Evolutionary conservation across 768 basidiomycete species (phyloP).

Genomic region (Mycena filopes): DNA sequence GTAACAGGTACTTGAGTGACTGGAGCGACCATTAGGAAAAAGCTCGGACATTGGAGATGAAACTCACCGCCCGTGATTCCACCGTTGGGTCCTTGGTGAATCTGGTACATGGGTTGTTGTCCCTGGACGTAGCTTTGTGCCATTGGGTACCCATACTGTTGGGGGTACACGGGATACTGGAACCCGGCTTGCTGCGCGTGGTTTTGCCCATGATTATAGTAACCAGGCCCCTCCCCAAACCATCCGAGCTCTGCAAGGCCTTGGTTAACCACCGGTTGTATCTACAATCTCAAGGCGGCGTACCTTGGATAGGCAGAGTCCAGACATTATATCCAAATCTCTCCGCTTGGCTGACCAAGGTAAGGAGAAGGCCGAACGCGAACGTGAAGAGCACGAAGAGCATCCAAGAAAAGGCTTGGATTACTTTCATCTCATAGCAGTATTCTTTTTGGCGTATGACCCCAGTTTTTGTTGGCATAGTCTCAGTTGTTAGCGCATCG

Average conservation of each 20-base stretch:
- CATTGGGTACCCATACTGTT: slow-evolving; percentile 49
- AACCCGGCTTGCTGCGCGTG: slow-evolving; percentile 43
- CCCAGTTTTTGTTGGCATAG: slow-evolving; percentile 62
- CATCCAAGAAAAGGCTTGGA: slow-evolving; percentile 84
- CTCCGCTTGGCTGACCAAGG: slow-evolving; percentile 66
- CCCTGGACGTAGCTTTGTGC: slow-evolving; percentile 47
- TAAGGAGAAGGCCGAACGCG: slow-evolving; percentile 66
- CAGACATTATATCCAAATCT: slow-evolving; percentile 66
- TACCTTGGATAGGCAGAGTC: slow-evolving; percentile 66
- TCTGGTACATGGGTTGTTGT: slow-evolving; percentile 22
- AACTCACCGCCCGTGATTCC: slow-evolving; percentile 24
- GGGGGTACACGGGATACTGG: slow-evolving; percentile 40
- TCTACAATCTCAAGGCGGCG: slow-evolving; percentile 17
- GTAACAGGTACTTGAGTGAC: slow-evolving; percentile 32
- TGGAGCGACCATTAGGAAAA: not conserved
- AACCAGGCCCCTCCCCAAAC: slow-evolving; percentile 80
- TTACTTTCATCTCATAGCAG: slow-evolving; percentile 84
- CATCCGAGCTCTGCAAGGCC: slow-evolving; percentile 72
- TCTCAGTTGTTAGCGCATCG: slow-evolving; percentile 55
- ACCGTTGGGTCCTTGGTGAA: slow-evolving; percentile 27
- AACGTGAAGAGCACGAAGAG: slow-evolving; percentile 62
- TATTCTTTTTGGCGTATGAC: slow-evolving; percentile 60
- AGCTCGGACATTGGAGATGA: too few relatives aligned
- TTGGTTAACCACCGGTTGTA: not conserved
- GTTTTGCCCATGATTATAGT: slow-evolving; percentile 50